Percentiles rank a stretch among this genome's conserved stretches.
Conservation (phyloP, 306 rosid genomes). For the Rosa rugosa region DNA sequence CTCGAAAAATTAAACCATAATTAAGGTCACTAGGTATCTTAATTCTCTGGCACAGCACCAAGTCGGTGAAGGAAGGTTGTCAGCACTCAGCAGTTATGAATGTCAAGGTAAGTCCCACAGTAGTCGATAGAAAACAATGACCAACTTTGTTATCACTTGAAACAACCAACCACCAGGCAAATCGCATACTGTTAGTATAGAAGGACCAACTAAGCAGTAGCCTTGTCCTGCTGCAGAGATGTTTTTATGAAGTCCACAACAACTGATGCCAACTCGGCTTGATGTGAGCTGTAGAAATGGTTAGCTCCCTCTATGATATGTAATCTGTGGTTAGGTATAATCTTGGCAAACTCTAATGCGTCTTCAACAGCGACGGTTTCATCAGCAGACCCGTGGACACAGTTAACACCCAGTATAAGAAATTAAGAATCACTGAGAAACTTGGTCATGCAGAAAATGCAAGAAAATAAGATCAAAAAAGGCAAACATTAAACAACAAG, state of each 20-base stretch:
- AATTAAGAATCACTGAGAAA: not conserved
- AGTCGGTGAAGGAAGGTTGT: not conserved
- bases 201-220: slow-evolving; percentile 24
- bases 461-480: not conserved
- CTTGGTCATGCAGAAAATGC: not conserved
- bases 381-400: slow-evolving; percentile 67
- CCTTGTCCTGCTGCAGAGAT: slow-evolving; percentile 38
- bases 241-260: slow-evolving; percentile 50
- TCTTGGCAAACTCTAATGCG: slow-evolving; percentile 65
- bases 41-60: not conserved
- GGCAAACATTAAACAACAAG: not conserved
- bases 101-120: not conserved
- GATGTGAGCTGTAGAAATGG: slow-evolving; percentile 51
- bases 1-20: too few relatives aligned
- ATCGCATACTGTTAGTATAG: slow-evolving; percentile 9
- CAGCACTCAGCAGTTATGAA: not conserved
- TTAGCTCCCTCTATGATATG: slow-evolving; percentile 65
- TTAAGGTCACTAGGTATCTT: not conserved
- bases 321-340: slow-evolving; percentile 69
- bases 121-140: not conserved
- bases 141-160: not conserved
- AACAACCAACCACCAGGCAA: not conserved
- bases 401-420: slow-evolving; percentile 56
- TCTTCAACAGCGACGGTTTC: slow-evolving; percentile 50
- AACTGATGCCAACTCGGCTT: slow-evolving; percentile 50